phyloP scores from a whole-genome alignment of 2,329 filamentous ascomycete genomes.

The Polytolypa hystricis region DNA sequence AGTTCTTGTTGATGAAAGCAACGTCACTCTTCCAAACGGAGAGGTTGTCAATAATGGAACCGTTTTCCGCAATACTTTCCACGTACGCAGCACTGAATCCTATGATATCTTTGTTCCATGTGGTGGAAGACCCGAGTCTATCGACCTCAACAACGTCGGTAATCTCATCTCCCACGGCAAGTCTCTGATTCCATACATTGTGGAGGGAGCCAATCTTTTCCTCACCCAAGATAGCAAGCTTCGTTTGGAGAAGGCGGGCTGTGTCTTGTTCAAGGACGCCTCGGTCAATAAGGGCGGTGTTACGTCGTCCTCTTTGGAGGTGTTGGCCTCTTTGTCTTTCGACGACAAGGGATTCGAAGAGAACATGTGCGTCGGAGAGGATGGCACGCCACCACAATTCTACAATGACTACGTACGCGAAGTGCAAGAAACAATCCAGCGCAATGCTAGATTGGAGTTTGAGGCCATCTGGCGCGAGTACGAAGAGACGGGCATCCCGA shows the following conservation, averaged over 20 bases:
- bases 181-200: constrained; percentile 78
- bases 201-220: constrained; percentile 96
- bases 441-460: constrained; percentile 88
- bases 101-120: constrained; percentile 93
- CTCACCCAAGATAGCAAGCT: constrained; percentile 98
- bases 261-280: constrained; percentile 92
- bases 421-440: constrained; percentile 81
- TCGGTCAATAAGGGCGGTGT: constrained; percentile 98
- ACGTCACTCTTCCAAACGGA: constrained; percentile 75
- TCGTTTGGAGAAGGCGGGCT: constrained; percentile 87
- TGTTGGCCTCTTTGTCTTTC: constrained; percentile 87
- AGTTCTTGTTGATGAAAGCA: constrained; percentile 81
- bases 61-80: constrained; percentile 94
- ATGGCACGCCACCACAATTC: constrained; percentile 73
- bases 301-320: constrained; percentile 91
- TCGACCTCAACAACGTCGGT: constrained; percentile 77
- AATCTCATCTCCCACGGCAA: constrained; percentile 88
- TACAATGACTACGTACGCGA: constrained; percentile 87
- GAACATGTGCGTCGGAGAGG: constrained; percentile 81
- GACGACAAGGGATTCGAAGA: constrained; percentile 78
- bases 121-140: constrained; percentile 90
- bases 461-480: constrained; percentile 97
- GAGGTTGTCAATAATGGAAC: constrained; percentile 86
- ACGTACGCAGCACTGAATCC: constrained; percentile 64
- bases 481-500: constrained; percentile 63